Percentiles rank a stretch among this genome's conserved stretches.
phyloP scores from a whole-genome alignment of 305 asterid genomes.

The Fraxinus greggii region DNA sequence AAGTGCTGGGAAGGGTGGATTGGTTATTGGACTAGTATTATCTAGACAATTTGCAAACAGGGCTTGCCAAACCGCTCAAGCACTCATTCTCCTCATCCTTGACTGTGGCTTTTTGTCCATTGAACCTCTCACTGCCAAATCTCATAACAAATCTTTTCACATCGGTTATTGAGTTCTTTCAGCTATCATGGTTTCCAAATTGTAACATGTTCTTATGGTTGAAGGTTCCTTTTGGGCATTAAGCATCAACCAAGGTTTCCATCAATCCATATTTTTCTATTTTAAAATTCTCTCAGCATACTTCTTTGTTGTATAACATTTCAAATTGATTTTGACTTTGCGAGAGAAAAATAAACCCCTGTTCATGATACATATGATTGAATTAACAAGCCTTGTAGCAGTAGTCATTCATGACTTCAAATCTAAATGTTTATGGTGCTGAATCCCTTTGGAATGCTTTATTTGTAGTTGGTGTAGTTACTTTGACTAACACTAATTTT shows the following conservation, averaged over 20 bases:
- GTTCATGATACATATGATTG: not conserved
- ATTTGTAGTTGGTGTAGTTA: not conserved
- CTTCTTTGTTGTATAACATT: not conserved
- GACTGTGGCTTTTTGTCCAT: not conserved
- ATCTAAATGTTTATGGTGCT: slow-evolving; percentile 4
- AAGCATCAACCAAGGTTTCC: not conserved
- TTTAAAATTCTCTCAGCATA: not conserved
- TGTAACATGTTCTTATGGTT: not conserved
- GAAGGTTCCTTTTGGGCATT: not conserved
- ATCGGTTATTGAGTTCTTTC: not conserved
- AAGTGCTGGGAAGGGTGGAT: not conserved
- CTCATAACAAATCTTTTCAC: not conserved
- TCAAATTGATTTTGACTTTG: not conserved
- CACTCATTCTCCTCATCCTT: not conserved
- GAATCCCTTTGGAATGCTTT: not conserved
- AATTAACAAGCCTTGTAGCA: not conserved
- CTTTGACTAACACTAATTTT: slow-evolving; percentile 4
- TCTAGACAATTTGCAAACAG: not conserved
- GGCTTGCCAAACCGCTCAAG: not conserved
- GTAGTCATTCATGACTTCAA: not conserved
- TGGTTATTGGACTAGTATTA: not conserved
- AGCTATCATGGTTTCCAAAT: not conserved
- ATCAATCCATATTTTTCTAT: not conserved
- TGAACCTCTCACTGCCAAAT: not conserved
- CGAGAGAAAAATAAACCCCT: not conserved